Base-by-base conservation (phyloP, 2,329 filamentous ascomycete genomes). In the Pyrenophora teres region DNA sequence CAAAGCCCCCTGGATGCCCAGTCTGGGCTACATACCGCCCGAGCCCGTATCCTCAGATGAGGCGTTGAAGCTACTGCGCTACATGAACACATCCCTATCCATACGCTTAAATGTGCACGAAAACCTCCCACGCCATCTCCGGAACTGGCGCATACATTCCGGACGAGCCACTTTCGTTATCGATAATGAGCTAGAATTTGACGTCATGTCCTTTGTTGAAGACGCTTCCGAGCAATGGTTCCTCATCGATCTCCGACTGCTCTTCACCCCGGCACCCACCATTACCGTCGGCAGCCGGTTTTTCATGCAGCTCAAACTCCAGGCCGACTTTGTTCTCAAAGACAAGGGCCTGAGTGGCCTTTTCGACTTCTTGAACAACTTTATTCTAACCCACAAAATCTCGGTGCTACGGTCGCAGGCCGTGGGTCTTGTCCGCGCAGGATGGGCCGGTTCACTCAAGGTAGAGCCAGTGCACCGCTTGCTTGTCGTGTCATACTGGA, bases 161-260 rank as follows among this genome's bases (percentile, higher is more conserved):
- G 94, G 95, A n/a, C 86, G 93, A 41, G 93, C 89, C 6, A 97
- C 92, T 0, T 99, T 99, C 72, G 83, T 79, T 40, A 89, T 97
- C 1, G 78, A 84, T 2, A 84, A 84, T 46, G 93, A 97, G 71
- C 97, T 97, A 64, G 93, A 97, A 71, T 84, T 97, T 16, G 94
- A 97, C 69, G 82, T 99, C 44, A 92, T 92, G 1, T 89, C 97
- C 57, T 90, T 89, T 15, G 88, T 92, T 62, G 92, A 97, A 68
- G 88, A 94, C 59, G 84, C 87, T 15, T 80, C 86, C 27, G 88
- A 89, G 46, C 92, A 95, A 64, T 95, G 96, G 69, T 97, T 89
- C 81, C 96, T 97, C 69, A 89, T 97, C 56, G 92, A 97, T 71
- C 86, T 97, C 64, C 85, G 92, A 52, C 92, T 96, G 63, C 77